Base-by-base conservation (phyloP, 768 basidiomycete species). In the Gyrodon lividus region DNA sequence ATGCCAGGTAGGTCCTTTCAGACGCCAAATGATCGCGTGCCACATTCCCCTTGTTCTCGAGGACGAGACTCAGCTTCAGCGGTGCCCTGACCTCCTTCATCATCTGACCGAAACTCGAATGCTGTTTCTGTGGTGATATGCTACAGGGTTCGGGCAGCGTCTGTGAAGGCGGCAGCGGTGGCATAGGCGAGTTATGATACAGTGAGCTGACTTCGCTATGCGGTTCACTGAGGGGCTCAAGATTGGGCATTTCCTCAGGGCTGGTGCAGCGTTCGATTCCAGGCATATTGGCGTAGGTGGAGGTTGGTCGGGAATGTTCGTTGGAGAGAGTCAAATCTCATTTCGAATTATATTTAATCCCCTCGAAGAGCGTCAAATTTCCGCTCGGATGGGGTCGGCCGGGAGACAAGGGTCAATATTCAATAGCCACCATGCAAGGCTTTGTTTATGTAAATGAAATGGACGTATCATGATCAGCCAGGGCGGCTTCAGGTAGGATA, bases 1-100 rank as follows among this genome's bases (percentile, higher is more conserved):
- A 86, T 12, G 83, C 82, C 33, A 86, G 67, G 58, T 81, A 84
- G 2, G 83, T 84, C 42, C 83, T 70, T 58, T 85, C 83, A 14
- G 76, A 79, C 2, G 83, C 83, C 0, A 85, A 70, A 58, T 86
- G 83, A 57, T 86, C 83, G 9, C 83, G 74, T 7, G 83, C 83
- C 2, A 82, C 81, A 55, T 78, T 83, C 8, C 83, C 83, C 19
- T 74, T 74, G 61, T 85, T 85, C 60, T 82, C 75, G 28, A 85
- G 67, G 2, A 70, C 63, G 50, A 77, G 58, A 17, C 62, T 56
- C 59, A 69, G 59, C 34, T 46, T 60, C 4, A 58, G 28, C 5
- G 60, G 50, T 12, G 49, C 40, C 0, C 46, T 48, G n/a, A 50
- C 3, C 10, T 46, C 24, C 39, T 20, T 47, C 23, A 57, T 40